Percentiles rank a stretch among this genome's conserved stretches.
Conservation (phyloP, 371 early-diverging fungal genomes). For the Rhizopus microsporus region DNA sequence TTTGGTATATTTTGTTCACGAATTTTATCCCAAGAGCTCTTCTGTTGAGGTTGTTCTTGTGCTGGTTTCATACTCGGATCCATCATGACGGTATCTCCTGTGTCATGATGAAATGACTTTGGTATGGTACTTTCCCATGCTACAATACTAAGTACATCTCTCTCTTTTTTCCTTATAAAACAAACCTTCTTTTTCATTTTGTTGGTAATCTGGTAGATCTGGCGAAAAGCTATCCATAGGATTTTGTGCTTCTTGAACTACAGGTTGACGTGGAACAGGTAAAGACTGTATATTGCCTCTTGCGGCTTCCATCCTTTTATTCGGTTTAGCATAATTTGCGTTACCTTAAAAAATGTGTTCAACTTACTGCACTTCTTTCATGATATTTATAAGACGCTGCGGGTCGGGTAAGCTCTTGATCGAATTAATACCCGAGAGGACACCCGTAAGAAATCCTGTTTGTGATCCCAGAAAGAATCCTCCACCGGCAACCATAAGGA, state of each 20-base stretch:
- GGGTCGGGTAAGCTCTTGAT: conserved; percentile 45
- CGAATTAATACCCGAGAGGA: conserved; percentile 40
- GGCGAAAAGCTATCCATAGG: conserved; percentile 14
- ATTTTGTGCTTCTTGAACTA: conserved; percentile 11
- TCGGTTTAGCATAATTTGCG: background rate
- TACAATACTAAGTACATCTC: background rate
- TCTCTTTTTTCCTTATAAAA: background rate
- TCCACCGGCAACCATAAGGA: conserved; percentile 38
- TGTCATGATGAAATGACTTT: background rate
- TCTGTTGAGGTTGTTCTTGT: conserved; percentile 19
- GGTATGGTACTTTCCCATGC: conserved; percentile 11
- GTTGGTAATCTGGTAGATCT: conserved; percentile 5
- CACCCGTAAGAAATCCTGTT: conserved; percentile 49
- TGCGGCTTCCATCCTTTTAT: conserved; percentile 21
- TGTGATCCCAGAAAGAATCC: conserved; percentile 51
- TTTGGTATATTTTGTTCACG: conserved; percentile 44
- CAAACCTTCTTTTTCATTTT: background rate
- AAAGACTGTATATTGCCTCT: conserved; percentile 9
- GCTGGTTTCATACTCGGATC: too few species aligned
- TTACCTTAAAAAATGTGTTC: background rate
- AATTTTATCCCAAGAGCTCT: conserved; percentile 47
- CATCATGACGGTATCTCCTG: too few species aligned
- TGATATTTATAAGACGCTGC: conserved; percentile 40
- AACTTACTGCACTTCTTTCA: conserved; percentile 49
- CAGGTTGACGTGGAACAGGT: background rate